phyloP scores from a whole-genome alignment of 2,329 filamentous ascomycete genomes.

The Stagonosporopsis tanaceti region DNA sequence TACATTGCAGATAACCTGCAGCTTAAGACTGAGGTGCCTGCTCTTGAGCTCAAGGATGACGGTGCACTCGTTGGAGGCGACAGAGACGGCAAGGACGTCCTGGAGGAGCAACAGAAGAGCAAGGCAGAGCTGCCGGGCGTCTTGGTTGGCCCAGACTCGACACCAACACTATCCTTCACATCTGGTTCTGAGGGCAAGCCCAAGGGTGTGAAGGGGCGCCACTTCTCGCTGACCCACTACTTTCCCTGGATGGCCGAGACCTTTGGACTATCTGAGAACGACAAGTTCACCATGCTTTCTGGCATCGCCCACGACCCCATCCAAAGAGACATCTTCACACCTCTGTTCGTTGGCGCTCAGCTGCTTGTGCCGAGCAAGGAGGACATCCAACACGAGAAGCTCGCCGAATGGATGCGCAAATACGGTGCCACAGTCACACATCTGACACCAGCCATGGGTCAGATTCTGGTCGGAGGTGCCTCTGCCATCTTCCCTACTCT shows the following conservation, averaged over 20 bases:
- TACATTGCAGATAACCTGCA: constrained; percentile 78
- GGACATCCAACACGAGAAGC: constrained; percentile 83
- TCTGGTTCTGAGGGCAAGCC: constrained; percentile 78
- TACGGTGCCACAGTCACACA: constrained; percentile 81
- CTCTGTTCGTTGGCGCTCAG: constrained; percentile 83
- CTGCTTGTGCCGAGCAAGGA: constrained; percentile 81
- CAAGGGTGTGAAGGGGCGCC: constrained; percentile 86
- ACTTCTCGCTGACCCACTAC: constrained; percentile 86
- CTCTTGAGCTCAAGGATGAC: constrained; percentile 73
- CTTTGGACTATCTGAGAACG: constrained; percentile 76
- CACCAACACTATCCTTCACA: constrained; percentile 71
- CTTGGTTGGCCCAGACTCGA: constrained; percentile 85
- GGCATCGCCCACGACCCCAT: constrained; percentile 79
- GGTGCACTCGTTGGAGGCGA: constrained; percentile 76
- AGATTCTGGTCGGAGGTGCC: constrained; percentile 88
- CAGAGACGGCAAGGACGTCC: constrained; percentile 70
- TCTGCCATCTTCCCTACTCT: constrained; percentile 78
- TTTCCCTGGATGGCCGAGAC: constrained; percentile 91
- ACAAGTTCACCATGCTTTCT: constrained; percentile 81
- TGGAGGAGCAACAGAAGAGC: constrained; percentile 62
- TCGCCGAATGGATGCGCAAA: constrained; percentile 87
- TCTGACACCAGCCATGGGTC: constrained; percentile 94
- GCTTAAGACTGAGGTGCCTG: constrained; percentile 77
- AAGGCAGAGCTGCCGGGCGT: constrained; percentile 71
- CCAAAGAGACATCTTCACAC: constrained; percentile 84